Evolutionary conservation across 495 filamentous ascomycete species (phyloP), one percentile per base, ranked within the genome.

Genomic region (Parathielavia appendiculata): DNA sequence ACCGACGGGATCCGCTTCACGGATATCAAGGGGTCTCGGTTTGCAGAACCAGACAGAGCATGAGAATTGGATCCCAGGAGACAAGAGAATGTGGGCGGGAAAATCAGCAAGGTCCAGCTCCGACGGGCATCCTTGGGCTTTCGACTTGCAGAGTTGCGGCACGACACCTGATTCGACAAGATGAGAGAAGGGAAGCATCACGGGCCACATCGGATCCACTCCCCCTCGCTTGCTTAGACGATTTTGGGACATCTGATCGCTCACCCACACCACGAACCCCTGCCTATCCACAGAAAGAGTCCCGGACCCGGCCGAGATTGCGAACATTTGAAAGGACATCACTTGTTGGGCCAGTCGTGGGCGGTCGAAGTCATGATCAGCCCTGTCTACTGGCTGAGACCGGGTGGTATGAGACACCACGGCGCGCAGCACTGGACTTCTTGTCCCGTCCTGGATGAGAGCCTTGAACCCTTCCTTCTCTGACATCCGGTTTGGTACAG

Each of bases 241-340:
- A 12, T 63, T 63, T 63, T 63, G 51, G 60, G 60, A 51, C 46
- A 50, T 56, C 58, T 60, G 51, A 60, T 55, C 38, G 43, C 40
- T 45, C 19, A 17, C 19, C 40, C 20, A 20, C 52, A 22, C 40
- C 57, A 19, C 13, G 16, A 17, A 12, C 46, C 20, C 23, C 56
- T 30, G 32, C 41, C 19, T 35, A 48, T n/a, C 17, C 39, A 19
- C 49, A 43, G 5, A 46, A 35, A 9, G 12, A n/a, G n/a, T n/a
- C 8, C 17, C 48, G 48, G 48, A 36, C 26, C 47, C 14, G 30
- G 47, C 48, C 48, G 48, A 51, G n/a, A 17, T 38, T 5, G 32
- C 3, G 26, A 20, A 17, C 48, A 16, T 16, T 22, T n/a, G 6
- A 30, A 30, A 30, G 26, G 26, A 2, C 26, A 30, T 30, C 26